Percentiles rank a stretch among this genome's conserved stretches.
Conservation (phyloP, 768 basidiomycete genomes). For the Phanerochaete sordida region DNA sequence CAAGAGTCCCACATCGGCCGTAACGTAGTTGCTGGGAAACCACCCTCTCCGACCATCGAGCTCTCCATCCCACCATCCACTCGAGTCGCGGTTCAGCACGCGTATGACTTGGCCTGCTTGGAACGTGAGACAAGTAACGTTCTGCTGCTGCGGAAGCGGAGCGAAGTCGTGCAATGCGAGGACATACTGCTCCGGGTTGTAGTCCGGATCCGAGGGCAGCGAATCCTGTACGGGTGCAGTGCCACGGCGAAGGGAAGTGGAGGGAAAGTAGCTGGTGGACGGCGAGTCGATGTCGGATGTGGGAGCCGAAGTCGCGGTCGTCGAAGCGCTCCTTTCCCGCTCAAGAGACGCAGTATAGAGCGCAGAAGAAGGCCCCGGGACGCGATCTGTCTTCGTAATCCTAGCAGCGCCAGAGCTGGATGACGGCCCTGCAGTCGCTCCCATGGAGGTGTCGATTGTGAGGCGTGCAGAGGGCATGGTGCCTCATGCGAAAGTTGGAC, state of each 20-base stretch:
- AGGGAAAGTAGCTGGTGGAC: not conserved
- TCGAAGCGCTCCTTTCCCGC: conserved; percentile 20
- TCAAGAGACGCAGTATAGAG: conserved; percentile 23
- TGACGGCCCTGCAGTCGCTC: conserved; percentile 16
- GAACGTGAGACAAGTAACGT: conserved; percentile 83
- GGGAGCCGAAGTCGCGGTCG: conserved; percentile 20
- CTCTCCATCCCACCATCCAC: conserved; percentile 99
- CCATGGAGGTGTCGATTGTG: conserved; percentile 31
- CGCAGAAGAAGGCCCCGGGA: conserved; percentile 13
- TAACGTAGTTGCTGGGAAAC: conserved; percentile 98
- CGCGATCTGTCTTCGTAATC: conserved; percentile 6
- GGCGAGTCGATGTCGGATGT: conserved; percentile 10
- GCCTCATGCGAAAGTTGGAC: not conserved
- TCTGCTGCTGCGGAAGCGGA: conserved; percentile 65
- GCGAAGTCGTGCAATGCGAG: conserved; percentile 90
- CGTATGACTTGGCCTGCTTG: conserved; percentile 87
- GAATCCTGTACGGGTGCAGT: not conserved
- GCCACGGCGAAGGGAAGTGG: not conserved
- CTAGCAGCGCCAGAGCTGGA: conserved; percentile 12
- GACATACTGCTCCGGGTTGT: conserved; percentile 59
- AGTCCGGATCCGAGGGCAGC: not conserved
- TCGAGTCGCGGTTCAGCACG: conserved; percentile 81
- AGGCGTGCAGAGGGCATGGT: conserved; percentile 26
- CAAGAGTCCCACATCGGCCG: conserved; percentile 55
- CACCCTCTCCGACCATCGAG: conserved; percentile 85